These are phyloP conservation scores for Ajuga chamaepitys DNA, from an alignment of 257 asterid species.

Conservation along the genomic window DNA sequence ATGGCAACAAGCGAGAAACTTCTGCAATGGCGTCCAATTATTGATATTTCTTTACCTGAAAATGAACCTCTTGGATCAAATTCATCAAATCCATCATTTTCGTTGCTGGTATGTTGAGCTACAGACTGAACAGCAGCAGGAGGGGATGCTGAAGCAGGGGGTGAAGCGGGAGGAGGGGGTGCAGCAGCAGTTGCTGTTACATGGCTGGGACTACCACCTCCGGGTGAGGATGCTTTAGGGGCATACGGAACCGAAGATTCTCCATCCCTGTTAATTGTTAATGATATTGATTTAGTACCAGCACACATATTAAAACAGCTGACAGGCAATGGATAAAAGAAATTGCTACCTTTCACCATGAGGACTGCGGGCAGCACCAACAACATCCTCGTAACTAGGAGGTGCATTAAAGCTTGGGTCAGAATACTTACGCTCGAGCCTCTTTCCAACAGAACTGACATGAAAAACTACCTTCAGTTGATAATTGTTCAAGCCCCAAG, in stretches of 20 bases:
- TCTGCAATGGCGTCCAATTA: conserved; percentile 3
- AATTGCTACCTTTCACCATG: conserved; percentile 54
- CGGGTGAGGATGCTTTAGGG: conserved; percentile 54
- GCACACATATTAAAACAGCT: conserved; percentile 13
- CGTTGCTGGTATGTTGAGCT: conserved; percentile 33
- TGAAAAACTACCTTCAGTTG: neutral
- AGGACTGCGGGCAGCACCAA: conserved; percentile 67
- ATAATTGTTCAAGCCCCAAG: neutral
- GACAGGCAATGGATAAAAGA: conserved; percentile 5
- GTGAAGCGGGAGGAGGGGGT: conserved; percentile 39
- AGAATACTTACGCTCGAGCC: conserved; percentile 50
- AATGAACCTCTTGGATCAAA: conserved; percentile 90
- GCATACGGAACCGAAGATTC: conserved; percentile 56
- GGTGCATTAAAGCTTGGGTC: conserved; percentile 68
- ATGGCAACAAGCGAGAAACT: neutral
- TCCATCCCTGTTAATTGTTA: conserved; percentile 53
- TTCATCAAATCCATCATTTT: conserved; percentile 73
- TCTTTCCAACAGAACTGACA: conserved; percentile 37
- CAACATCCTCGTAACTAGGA: conserved; percentile 85
- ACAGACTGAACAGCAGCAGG: conserved; percentile 32
- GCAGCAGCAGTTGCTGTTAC: conserved; percentile 23
- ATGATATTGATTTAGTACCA: conserved; percentile 20
- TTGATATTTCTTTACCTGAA: conserved; percentile 42
- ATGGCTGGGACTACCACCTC: conserved; percentile 47
- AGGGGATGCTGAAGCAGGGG: conserved; percentile 47